A percentile compares a stretch with the other conserved stretches of the same genome.
These are phyloP conservation scores for Paragyromitra xinjiangensis DNA, from an alignment of 495 filamentous ascomycete species.

Conservation along the genomic window DNA sequence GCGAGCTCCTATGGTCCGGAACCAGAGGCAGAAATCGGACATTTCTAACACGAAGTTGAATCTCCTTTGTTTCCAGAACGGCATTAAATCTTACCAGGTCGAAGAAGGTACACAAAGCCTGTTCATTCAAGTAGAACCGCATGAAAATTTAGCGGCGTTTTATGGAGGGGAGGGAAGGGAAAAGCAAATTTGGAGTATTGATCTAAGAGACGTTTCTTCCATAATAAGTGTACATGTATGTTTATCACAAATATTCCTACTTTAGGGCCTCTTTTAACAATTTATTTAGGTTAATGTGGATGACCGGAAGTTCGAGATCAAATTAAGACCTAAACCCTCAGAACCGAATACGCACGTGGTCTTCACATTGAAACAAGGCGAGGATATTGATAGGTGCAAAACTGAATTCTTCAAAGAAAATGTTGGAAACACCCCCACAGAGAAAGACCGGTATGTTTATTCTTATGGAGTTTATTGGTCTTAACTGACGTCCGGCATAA, in stretches of 20 bases:
- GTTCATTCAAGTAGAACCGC: constrained; percentile 18
- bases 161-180: constrained; percentile 26
- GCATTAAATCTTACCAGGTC: constrained; percentile 1
- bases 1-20: not conserved
- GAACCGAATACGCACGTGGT: constrained; percentile 9
- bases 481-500: constrained; percentile 10
- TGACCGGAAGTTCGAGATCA: constrained; percentile 25
- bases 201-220: constrained; percentile 7
- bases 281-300: constrained; percentile 28
- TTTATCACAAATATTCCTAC: constrained; percentile 22
- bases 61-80: constrained; percentile 41
- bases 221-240: constrained; percentile 39
- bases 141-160: not conserved
- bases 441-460: constrained; percentile 25
- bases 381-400: constrained; percentile 40
- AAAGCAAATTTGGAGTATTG: constrained; percentile 15
- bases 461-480: not conserved
- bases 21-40: constrained; percentile 2
- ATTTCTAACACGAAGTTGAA: constrained; percentile 6
- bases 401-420: constrained; percentile 9
- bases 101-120: not conserved
- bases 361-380: constrained; percentile 15
- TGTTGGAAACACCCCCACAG: not conserved
- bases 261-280: constrained; percentile 18
- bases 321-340: not conserved